Evolutionary conservation across 768 basidiomycete species (phyloP), one percentile per base, ranked within the genome.

Genomic region (Boletus pseudo-olivaceus): DNA sequence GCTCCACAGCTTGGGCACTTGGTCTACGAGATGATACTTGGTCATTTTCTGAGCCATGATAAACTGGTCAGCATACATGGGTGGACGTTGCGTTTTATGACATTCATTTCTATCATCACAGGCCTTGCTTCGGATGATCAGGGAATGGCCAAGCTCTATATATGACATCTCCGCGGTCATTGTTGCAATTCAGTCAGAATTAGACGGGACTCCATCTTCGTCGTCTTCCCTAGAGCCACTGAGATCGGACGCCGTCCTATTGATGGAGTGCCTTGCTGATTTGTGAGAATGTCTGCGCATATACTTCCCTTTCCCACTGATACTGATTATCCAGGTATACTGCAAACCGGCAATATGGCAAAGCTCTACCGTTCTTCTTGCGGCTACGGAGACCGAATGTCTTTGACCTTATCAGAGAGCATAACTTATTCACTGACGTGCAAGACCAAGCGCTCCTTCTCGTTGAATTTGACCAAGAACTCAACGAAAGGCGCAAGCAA

Each of bases 201-300:
- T 98, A 17, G 88, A 95, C 54, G 82, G 80, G 48, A 66, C 73
- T 7, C 74, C 80, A 0, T 81, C 81, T 0, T 75, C 81, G 0
- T 81, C 81, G 3, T 73, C 77, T 0, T 73, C 78, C 0, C 76
- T 72, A 10, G 73, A 75, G 39, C 62, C 72, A 1, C 63, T 76
- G 4, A 68, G 68, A 19, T 77, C 80, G 37, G 79, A 81, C 51
- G 76, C 81, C 1, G 73, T 78, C 2, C 67, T 90, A 8, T 77
- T 98, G n/a, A 92, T 98, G 87, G 93, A 96, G 67, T 95, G 91
- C 67, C 73, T 98, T 23, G 92, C 91, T 0, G 96, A 98, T 63
- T 75, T 98, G 89, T 93, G 62, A 59, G 80, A 70, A 47, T 54
- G 12, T 15, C 39, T 33, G 2, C 23, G 30, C 15, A 32, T 23